Conservation (phyloP, 1,139 yeast species). For the Debaryomycetaceae sp. region DNA sequence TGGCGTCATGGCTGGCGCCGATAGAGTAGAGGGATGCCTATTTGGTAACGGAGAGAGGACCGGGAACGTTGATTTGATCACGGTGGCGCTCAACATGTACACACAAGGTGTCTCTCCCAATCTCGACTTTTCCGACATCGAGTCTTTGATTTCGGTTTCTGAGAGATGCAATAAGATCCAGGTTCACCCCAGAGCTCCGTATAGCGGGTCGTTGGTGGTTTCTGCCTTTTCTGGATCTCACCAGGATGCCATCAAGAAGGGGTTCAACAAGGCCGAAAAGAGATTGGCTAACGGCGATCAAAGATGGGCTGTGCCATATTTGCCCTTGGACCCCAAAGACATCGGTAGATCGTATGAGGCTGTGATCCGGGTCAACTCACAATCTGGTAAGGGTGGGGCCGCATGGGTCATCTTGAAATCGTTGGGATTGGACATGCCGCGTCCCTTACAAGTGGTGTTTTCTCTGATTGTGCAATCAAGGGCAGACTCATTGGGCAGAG, state of each 20-base stretch:
- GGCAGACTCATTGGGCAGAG: constrained; percentile 43
- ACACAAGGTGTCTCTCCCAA: constrained; percentile 44
- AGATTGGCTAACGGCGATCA: constrained; percentile 19
- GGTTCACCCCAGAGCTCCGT: constrained; percentile 47
- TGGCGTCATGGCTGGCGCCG: constrained; percentile 48
- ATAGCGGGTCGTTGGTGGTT: constrained; percentile 45
- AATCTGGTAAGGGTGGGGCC: constrained; percentile 49
- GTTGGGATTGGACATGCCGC: constrained; percentile 45
- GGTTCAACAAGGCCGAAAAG: constrained; percentile 30
- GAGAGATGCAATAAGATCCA: constrained; percentile 47
- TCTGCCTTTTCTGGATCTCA: constrained; percentile 49
- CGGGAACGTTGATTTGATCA: constrained; percentile 46
- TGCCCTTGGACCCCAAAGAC: constrained; percentile 48
- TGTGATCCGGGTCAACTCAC: constrained; percentile 48
- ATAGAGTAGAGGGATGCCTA: constrained; percentile 47
- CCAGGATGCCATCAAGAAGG: constrained; percentile 50
- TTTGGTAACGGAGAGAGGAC: constrained; percentile 51
- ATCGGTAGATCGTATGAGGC: constrained; percentile 49
- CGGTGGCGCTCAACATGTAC: constrained; percentile 45
- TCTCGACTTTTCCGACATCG: constrained; percentile 41
- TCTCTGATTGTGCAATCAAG: constrained; percentile 35
- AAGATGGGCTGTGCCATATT: constrained; percentile 43
- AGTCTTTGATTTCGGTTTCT: constrained; percentile 35
- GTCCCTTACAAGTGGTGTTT: constrained; percentile 41
- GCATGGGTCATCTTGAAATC: constrained; percentile 48